phyloP scores from a whole-genome alignment of 805 yeast species.

The Candida qinlingensis region DNA sequence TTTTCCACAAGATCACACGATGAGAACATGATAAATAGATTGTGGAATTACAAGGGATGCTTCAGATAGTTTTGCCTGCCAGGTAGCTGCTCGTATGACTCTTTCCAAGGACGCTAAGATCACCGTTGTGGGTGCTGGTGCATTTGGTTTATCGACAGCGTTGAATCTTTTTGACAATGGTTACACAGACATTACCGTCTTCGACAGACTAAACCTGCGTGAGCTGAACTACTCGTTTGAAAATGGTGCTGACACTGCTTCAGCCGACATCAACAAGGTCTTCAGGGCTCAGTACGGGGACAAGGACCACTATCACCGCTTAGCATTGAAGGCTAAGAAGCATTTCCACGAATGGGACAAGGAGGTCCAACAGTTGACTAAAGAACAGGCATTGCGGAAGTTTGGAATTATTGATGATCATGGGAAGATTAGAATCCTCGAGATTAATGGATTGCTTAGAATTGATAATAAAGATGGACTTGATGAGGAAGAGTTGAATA shows the following conservation, averaged over 20 bases:
- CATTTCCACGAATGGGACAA: slow-evolving; percentile 14
- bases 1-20: no score
- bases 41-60: no score
- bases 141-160: slow-evolving; percentile 44
- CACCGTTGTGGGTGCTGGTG: slow-evolving; percentile 43
- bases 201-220: slow-evolving; percentile 31
- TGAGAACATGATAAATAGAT: no score
- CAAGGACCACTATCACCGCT: slow-evolving; percentile 28
- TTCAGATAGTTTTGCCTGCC: no score
- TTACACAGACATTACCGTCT: slow-evolving; percentile 32
- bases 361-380: slow-evolving; percentile 2
- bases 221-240: slow-evolving; percentile 25
- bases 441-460: not conserved
- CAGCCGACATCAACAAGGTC: slow-evolving; percentile 36
- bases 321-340: slow-evolving; percentile 19
- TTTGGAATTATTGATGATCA: slow-evolving; percentile 13
- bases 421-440: slow-evolving; percentile 4
- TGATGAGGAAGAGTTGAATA: slow-evolving; percentile 18
- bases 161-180: slow-evolving; percentile 33
- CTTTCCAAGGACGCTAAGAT: slow-evolving; percentile 18
- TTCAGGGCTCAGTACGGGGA: slow-evolving; percentile 35
- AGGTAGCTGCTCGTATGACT: not conserved
- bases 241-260: slow-evolving; percentile 37
- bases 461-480: slow-evolving; percentile 7
- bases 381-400: slow-evolving; percentile 11